Evolutionary conservation across 1,284 basidiomycete genomes (phyloP), one percentile per base, ranked within the genome.

Genomic region (Omphalotus olearius): DNA sequence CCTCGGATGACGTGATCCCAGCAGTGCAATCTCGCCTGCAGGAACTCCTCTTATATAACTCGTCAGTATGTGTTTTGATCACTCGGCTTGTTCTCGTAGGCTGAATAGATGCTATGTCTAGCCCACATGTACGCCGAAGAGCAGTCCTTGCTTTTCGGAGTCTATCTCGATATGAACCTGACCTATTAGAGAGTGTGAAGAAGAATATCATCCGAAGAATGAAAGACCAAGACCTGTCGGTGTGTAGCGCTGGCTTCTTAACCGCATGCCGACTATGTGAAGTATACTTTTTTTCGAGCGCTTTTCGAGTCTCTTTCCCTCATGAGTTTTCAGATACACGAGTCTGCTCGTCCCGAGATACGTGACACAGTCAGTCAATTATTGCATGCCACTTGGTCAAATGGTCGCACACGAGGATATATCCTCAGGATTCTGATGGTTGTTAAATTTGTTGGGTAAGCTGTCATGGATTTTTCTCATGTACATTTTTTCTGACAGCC

Each of bases 1-100:
- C 82, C 7, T 81, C 73, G 9, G 75, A 78, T 59, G 81, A 88
- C 55, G 74, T 85, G 38, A 75, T 88, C 49, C 87, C 88, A 11
- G 88, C 88, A 2, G 74, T 91, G 7, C 81, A 85, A 60, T 66
- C 74, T n/a, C 81, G 80, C 47, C 66, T 91, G 7, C 71, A 78
- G 39, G 74, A 80, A 51, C 70, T 90, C 16, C 69, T 90, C 16
- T 79, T 78, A 38, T 83, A 90, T 62, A 74, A 76, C 60, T 84
- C 83, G 88, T 91, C 74, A 82, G 87, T 79, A 71, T 64, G 68
- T 71, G 63, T 64, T 45, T 37, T 49, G 47, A 53, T 43, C 52
- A 18, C 50, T 25, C 47, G 42, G 23, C 38, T 14, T 53, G 51
- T 52, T 45, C 45, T 48, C 23, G 23, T 53, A 38, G 54, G 40